These are phyloP conservation scores for Trametes cubensis DNA, from an alignment of 768 basidiomycete genomes.

Conservation along the genomic window DNA sequence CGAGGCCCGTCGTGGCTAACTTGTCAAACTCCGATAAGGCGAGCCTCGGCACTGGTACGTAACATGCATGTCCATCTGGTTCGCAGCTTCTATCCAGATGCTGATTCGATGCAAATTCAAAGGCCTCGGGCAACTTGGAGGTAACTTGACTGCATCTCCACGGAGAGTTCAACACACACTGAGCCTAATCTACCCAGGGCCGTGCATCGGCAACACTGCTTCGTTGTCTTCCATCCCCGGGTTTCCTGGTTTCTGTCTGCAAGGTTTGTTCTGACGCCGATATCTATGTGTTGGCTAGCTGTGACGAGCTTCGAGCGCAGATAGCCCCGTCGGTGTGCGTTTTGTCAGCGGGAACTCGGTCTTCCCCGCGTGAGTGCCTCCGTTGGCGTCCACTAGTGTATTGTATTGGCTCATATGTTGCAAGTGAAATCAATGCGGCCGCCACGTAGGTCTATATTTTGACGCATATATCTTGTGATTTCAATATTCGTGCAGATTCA, in stretches of 20 bases:
- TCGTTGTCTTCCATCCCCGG: slow-evolving; percentile 24
- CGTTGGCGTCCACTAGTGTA: background rate
- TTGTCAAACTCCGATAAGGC: slow-evolving; percentile 38
- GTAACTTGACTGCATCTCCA: slow-evolving; percentile 2
- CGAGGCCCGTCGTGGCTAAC: slow-evolving; percentile 49
- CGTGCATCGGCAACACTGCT: slow-evolving; percentile 30
- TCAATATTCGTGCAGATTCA: slow-evolving; percentile 51
- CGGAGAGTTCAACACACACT: background rate
- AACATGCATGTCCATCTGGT: background rate
- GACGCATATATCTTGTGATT: background rate
- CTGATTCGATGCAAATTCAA: background rate
- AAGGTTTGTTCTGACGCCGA: slow-evolving; percentile 15
- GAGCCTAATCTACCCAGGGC: slow-evolving; percentile 16
- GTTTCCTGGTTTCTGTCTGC: slow-evolving; percentile 29
- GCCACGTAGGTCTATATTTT: slow-evolving; percentile 58
- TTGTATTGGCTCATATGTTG: background rate
- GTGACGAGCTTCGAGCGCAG: slow-evolving; percentile 13
- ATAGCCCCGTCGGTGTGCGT: slow-evolving; percentile 46
- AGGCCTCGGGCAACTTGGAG: slow-evolving; percentile 21
- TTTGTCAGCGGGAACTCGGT: slow-evolving; percentile 43
- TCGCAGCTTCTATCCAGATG: too few relatives aligned
- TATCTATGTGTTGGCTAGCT: background rate
- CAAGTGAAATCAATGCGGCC: slow-evolving; percentile 55
- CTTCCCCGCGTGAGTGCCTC: slow-evolving; percentile 41
- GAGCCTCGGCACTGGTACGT: slow-evolving; percentile 35